Conservation (phyloP, 371 early-diverging fungal genomes). For the Lichtheimia ornata region DNA sequence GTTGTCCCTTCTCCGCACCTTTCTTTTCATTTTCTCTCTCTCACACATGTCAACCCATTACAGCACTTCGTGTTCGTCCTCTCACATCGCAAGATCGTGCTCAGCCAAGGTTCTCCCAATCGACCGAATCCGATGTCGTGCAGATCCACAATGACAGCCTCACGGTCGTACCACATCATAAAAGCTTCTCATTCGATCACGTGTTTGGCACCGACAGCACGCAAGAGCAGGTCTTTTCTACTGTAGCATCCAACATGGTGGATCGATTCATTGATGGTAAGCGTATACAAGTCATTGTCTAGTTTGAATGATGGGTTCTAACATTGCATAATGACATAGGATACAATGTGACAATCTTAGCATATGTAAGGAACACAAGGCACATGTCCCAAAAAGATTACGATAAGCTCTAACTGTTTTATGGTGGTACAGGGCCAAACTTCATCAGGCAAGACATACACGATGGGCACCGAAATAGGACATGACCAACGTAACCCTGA, state of each 20-base stretch:
- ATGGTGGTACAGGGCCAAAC: slow-evolving; percentile 70
- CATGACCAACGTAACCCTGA: slow-evolving; percentile 50
- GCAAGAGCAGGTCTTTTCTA: slow-evolving; percentile 77
- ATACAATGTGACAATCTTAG: slow-evolving; percentile 94
- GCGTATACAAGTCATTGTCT: no score
- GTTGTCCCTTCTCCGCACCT: not conserved
- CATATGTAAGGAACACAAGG: slow-evolving; percentile 71
- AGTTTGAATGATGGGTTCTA: no score
- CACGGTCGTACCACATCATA: slow-evolving; percentile 51
- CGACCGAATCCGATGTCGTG: slow-evolving; percentile 40
- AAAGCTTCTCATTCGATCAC: slow-evolving; percentile 20
- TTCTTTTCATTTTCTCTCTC: not conserved
- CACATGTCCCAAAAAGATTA: not conserved
- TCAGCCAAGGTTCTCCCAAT: slow-evolving; percentile 44
- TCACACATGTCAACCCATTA: not conserved
- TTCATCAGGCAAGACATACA: slow-evolving; percentile 97
- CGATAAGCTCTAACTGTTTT: slow-evolving; percentile 5
- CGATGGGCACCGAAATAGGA: slow-evolving; percentile 91
- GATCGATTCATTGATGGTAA: slow-evolving; percentile 87
- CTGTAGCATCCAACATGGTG: slow-evolving; percentile 70
- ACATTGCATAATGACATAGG: slow-evolving; percentile 40
- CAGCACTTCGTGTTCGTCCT: slow-evolving; percentile 63
- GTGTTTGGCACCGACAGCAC: slow-evolving; percentile 23
- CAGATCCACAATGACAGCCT: slow-evolving; percentile 36
- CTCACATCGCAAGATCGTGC: slow-evolving; percentile 47